Base-by-base conservation (phyloP, 768 basidiomycete genomes). In the Leccinum boreale region DNA sequence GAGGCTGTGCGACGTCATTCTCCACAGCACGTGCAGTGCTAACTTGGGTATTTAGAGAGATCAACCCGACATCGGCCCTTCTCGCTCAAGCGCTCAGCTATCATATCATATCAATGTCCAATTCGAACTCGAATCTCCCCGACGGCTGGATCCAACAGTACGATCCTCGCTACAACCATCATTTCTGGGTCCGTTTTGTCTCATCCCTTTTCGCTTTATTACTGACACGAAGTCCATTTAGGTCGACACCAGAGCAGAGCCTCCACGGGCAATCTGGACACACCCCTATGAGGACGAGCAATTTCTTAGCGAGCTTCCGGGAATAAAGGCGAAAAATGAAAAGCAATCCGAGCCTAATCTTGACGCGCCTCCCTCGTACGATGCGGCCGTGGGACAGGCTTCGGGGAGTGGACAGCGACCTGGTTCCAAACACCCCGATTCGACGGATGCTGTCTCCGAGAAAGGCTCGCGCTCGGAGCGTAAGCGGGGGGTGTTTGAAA, bases 251-350 rank as follows among this genome's bases (percentile, higher is more conserved):
- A 75, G 72, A 57, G 81, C 83, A 1, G 74, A 69, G 8, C 88
- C 89, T 8, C 82, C 86, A 1, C 81, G 88, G 0, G 78, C 83
- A 0, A 89, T 84, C 63, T 91, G 88, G 89, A 77, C 78, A 1
- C 87, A 91, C 65, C 88, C 89, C 1, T 82, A 82, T 57, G 85
- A 89, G 56, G 87, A 89, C 66, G 81, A 85, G 48, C 76, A 82
- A 52, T 89, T 79, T 69, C 75, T 87, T n/a, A 62, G 58, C 5
- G 79, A 81, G 48, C 80, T 86, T 59, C 82, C 85, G 8, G 79
- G 82, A 4, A 60, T 74, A 8, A 69, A 67, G 54, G 73, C 78
- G 56, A 78, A 79, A 59, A 62, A 75, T 17, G 62, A 62, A 17
- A 61, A 60, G 14, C 44, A 56, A 1, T 2, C 26, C 15, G 44